Base-by-base conservation (phyloP, 2,329 filamentous ascomycete species). In the Lecanicillium sp. region DNA sequence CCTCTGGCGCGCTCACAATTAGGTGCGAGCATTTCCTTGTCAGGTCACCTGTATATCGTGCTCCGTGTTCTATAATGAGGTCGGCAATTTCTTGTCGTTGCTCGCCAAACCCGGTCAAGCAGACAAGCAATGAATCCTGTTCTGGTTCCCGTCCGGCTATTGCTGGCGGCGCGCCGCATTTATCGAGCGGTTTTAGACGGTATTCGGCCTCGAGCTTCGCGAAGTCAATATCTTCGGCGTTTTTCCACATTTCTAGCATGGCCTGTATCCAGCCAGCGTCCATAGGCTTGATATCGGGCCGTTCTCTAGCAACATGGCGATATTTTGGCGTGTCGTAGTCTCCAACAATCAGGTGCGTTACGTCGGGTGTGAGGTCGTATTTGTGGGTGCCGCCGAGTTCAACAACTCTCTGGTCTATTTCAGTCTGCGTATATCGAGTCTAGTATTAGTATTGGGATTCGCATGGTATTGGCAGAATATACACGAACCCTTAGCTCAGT, bases 331-430 rank as follows among this genome's bases (percentile, higher is more conserved):
- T 97, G 57, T 90, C 78, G 53, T 87, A 84, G 52, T 85, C 81
- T 58, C 89, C 92, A 45, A 95, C 87, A 46, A 98, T 76, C 33
- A 98, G 79, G 65, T 98, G 92, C 5, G 92, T 97, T 34, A 94
- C 87, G 59, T 96, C 87, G 41, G 85, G 86, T n/a, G 89, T 97
- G 32, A 98, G 77, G 59, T 98, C 89, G 60, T 88, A 84, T 52
- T 85, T 88, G 70, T 94, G 85, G 44, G 75, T 62, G 36, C 89
- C 92, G 47, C 92, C 92, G 69, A 98, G 87, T 56, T 95, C 79
- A 46, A 70, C 62, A 14, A 85, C 84, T 44, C 79, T 77, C 35
- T 70, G 62, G 13, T 75, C 77, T 35, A 87, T 70, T 39, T 77
- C 68, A 31, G 64, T 62, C 71, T 74, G 32, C 14, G 29, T 25